Base-by-base conservation (phyloP, 2,329 filamentous ascomycete genomes). In the Elsinoe batatas region DNA sequence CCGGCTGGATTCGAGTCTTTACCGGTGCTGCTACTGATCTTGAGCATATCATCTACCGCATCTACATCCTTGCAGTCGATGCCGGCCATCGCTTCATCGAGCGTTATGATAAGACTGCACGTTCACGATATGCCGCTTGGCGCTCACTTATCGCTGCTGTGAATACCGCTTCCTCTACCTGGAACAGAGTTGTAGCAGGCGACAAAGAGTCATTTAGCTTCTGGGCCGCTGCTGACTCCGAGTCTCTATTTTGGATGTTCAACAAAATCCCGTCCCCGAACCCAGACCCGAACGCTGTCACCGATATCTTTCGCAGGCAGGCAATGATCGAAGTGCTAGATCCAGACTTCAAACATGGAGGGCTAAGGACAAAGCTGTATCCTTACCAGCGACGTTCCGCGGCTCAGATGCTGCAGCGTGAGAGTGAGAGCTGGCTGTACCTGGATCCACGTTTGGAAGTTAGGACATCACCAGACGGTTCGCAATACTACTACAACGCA, bases 401-500 rank as follows among this genome's bases (percentile, higher is more conserved):
- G 0, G 88, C 87, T 3, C 67, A 85, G 26, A 96, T 97, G 90
- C 71, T 95, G 15, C 85, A 93, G 65, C 83, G 85, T 54, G 91
- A 97, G 69, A 70, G 78, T 5, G 77, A 82, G 18, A 82, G 86
- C 0, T 76, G 76, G 4, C 74, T 79, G 26, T 73, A 81, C 5
- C 70, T 90, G 7, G 91, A 96, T 67, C 88, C 91, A 8, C 80
- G 91, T 4, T 72, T 95, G 2, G 77, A 83, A 51, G 62, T 71
- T 3, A 73, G 81, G 1, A 64, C 65, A 1, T 84, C 87, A 50
- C 86, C 87, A 30, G 70, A 76, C 3, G 85, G 83, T 0, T 66
- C 70, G 0, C 62, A 64, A 0, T 95, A 84, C 73, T 95, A 87
- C 65, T 85, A 84, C 61, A 85, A 91, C 59, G 74, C 79, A 4